Percentiles rank a stretch among this genome's conserved stretches.
phyloP scores from a whole-genome alignment of 805 yeast genomes.

The Ascoidea rubescens region DNA sequence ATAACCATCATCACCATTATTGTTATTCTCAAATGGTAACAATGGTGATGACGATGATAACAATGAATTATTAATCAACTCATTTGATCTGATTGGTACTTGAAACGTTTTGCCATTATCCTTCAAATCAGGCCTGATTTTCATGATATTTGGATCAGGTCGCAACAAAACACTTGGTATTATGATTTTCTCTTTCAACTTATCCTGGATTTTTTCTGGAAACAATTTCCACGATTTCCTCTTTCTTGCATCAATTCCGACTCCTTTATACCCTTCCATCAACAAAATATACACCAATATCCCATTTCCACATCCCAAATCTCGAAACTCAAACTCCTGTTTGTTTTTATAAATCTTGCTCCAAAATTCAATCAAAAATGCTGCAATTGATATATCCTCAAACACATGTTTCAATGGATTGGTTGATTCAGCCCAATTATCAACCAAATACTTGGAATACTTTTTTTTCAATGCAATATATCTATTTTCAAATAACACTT shows the following conservation, averaged over 20 bases:
- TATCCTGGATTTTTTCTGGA: conserved; percentile 45
- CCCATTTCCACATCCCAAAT: conserved; percentile 94
- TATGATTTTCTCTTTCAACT: conserved; percentile 61
- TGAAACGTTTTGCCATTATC: conserved; percentile 53
- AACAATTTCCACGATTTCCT: conserved; percentile 79
- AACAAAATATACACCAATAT: conserved; percentile 60
- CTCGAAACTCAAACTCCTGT: conserved; percentile 55
- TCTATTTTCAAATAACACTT: conserved; percentile 69
- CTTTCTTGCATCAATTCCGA: conserved; percentile 81
- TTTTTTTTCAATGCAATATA: conserved; percentile 72
- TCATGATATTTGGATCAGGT: conserved; percentile 51
- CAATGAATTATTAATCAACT: background rate
- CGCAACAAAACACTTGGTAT: conserved; percentile 64
- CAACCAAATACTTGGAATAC: conserved; percentile 62
- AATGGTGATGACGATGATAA: conserved; percentile 6
- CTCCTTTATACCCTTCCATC: conserved; percentile 70
- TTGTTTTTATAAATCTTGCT: conserved; percentile 27
- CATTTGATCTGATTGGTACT: conserved; percentile 24
- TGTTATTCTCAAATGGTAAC: conserved; percentile 7
- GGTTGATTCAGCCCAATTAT: conserved; percentile 84
- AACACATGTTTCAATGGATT: conserved; percentile 94
- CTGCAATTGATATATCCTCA: conserved; percentile 93
- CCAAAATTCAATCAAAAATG: conserved; percentile 87
- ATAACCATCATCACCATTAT: conserved; percentile 6
- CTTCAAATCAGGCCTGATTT: conserved; percentile 35